phyloP scores from a whole-genome alignment of 202 grass and related monocot genomes.

The Bolboschoenoplectus hybrid region DNA sequence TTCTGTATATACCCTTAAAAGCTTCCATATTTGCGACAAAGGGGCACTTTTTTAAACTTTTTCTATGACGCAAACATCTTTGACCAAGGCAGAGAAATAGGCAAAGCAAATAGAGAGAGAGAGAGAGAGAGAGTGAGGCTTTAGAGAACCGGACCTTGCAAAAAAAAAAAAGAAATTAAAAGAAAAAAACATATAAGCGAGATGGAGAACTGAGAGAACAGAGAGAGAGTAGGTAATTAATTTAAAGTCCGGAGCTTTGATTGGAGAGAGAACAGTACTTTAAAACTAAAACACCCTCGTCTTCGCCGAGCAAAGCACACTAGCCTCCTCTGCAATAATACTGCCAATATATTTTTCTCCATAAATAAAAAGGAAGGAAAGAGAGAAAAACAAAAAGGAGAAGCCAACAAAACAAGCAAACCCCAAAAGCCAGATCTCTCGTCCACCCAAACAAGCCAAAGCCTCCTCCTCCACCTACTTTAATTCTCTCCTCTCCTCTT shows the following conservation, averaged over 20 bases:
- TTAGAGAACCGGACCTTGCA: no score
- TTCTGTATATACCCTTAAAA: no score
- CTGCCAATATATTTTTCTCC: background rate
- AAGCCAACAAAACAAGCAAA: slow-evolving; percentile 32
- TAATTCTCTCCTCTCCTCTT: background rate
- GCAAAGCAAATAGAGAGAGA: no score
- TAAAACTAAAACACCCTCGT: background rate
- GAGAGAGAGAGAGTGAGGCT: no score
- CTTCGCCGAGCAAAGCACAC: background rate
- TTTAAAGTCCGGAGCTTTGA: background rate
- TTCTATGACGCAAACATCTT: no score
- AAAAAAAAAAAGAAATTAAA: no score
- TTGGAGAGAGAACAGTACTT: background rate
- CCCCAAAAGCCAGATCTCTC: slow-evolving; percentile 36
- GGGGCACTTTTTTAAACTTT: no score
- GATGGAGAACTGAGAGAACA: background rate
- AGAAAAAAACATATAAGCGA: no score
- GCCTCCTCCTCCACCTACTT: slow-evolving; percentile 3
- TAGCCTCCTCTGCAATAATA: background rate
- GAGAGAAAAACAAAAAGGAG: background rate
- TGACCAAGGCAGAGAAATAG: no score
- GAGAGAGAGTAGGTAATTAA: background rate
- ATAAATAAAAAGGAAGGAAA: slow-evolving; percentile 16
- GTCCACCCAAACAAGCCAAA: slow-evolving; percentile 26
- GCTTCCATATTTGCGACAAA: no score